Conservation (phyloP, 2,329 filamentous ascomycete species). For the Fusarium sp. region DNA sequence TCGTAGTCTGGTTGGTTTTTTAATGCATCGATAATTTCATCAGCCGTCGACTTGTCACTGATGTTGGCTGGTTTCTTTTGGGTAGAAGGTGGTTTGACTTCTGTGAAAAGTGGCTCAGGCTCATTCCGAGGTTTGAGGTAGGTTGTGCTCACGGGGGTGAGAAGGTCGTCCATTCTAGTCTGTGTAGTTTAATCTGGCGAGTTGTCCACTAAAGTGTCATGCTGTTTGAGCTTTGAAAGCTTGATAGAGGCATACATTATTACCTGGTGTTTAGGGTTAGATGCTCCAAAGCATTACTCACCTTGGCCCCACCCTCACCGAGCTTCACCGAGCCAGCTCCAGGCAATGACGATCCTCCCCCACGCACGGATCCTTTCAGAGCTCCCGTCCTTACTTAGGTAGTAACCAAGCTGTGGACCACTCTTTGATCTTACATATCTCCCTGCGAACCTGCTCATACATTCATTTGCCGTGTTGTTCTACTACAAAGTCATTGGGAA, state of each 20-base stretch:
- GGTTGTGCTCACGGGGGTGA: constrained; percentile 63
- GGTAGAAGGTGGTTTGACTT: constrained; percentile 43
- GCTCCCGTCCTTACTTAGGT: constrained; percentile 7
- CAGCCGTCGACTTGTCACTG: constrained; percentile 44
- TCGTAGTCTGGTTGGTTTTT: constrained; percentile 70
- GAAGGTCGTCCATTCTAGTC: constrained; percentile 62
- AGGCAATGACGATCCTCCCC: constrained; percentile 35
- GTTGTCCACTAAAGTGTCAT: not conserved
- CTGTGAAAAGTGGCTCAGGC: constrained; percentile 51
- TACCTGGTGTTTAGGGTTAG: not conserved
- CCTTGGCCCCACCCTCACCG: constrained; percentile 48
- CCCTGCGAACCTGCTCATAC: not conserved
- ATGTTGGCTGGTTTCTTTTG: not conserved
- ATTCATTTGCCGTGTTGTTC: not conserved
- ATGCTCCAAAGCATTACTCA: not conserved
- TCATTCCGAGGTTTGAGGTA: constrained; percentile 53
- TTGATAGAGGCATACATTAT: not conserved
- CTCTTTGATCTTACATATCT: constrained; percentile 9
- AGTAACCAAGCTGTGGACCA: not conserved
- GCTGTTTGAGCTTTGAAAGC: not conserved
- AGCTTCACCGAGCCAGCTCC: constrained; percentile 42
- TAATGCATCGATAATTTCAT: constrained; percentile 68
- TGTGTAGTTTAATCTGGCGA: not conserved
- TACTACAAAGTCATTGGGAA: not conserved
- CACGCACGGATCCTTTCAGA: constrained; percentile 35